Conservation (phyloP, 225 moss, liverwort and hornwort genomes). For the Physcomitrium patens region DNA sequence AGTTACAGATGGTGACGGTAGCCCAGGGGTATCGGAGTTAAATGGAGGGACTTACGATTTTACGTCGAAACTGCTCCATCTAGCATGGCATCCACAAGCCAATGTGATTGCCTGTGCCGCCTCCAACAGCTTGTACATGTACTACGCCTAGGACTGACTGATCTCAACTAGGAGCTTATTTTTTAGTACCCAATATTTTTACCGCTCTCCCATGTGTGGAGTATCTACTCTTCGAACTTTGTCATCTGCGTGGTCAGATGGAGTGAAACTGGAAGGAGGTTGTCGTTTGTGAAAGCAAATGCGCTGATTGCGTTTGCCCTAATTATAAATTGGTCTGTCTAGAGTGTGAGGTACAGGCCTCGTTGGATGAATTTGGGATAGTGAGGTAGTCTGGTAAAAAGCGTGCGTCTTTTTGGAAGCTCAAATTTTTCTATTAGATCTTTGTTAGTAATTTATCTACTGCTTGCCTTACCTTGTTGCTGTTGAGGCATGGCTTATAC, state of each 20-base stretch:
- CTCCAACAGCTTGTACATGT: constrained; percentile 99
- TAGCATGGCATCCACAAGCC: constrained; percentile 97
- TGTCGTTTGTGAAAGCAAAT: constrained; percentile 40
- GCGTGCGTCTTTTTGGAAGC: constrained; percentile 51
- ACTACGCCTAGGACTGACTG: constrained; percentile 89
- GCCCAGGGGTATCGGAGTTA: constrained; percentile 78
- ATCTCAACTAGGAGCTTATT: constrained; percentile 65
- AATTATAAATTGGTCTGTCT: constrained; percentile 55
- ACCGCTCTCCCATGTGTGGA: constrained; percentile 51
- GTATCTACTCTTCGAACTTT: constrained; percentile 37
- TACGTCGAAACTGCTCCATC: constrained; percentile 93
- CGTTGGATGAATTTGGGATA: constrained; percentile 51
- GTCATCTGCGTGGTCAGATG: constrained; percentile 41
- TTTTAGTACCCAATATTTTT: constrained; percentile 65
- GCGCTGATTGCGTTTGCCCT: constrained; percentile 42
- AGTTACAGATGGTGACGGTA: constrained; percentile 69
- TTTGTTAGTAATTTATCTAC: constrained; percentile 56
- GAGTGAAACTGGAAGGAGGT: constrained; percentile 34
- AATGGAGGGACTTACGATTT: constrained; percentile 96
- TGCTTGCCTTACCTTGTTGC: constrained; percentile 50
- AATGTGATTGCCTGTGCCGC: constrained; percentile 98
- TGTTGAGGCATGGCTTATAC: constrained; percentile 54
- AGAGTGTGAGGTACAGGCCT: constrained; percentile 51
- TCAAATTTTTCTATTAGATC: constrained; percentile 51
- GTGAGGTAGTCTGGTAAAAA: constrained; percentile 43